These are phyloP conservation scores for Schizopora paradoxa DNA, from an alignment of 1,284 basidiomycete genomes.

Conservation along the genomic window DNA sequence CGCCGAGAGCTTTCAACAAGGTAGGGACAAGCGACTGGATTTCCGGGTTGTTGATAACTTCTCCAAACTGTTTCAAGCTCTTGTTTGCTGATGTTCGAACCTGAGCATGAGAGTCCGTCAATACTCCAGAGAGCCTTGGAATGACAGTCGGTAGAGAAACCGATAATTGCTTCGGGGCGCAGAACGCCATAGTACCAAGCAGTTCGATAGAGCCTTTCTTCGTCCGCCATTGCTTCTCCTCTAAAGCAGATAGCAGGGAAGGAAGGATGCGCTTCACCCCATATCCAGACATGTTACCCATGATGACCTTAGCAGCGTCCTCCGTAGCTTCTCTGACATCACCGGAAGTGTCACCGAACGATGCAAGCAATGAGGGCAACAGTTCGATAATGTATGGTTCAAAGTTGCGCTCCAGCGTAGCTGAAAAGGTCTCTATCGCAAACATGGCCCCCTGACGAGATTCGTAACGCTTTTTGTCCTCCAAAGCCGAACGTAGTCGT, in stretches of 20 bases:
- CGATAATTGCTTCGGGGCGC: constrained; percentile 93
- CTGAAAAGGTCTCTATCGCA: constrained; percentile 89
- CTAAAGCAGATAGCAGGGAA: constrained; percentile 83
- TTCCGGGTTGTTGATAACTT: constrained; percentile 92
- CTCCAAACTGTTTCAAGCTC: constrained; percentile 96
- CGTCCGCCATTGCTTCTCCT: constrained; percentile 98
- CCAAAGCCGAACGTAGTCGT: constrained; percentile 71
- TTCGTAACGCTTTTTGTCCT: constrained; percentile 88
- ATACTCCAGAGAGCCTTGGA: constrained; percentile 87
- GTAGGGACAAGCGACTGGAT: constrained; percentile 91
- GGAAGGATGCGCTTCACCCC: constrained; percentile 96
- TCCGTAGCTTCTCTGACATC: constrained; percentile 95
- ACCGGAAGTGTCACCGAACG: constrained; percentile 85
- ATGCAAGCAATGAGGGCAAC: constrained; percentile 79
- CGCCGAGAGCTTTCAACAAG: constrained; percentile 93
- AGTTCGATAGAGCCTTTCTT: constrained; percentile 98
- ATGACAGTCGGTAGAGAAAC: constrained; percentile 96
- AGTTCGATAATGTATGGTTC: constrained; percentile 92
- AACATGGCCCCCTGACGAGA: constrained; percentile 93
- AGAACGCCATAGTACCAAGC: constrained; percentile 99
- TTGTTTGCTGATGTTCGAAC: constrained; percentile 92
- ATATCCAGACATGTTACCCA: constrained; percentile 92
- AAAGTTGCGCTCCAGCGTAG: constrained; percentile 82
- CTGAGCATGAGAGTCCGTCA: constrained; percentile 98
- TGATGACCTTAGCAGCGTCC: constrained; percentile 91